These are phyloP conservation scores for Cladophialophora chaetospira DNA, from an alignment of 2,329 filamentous ascomycete genomes.

Conservation along the genomic window DNA sequence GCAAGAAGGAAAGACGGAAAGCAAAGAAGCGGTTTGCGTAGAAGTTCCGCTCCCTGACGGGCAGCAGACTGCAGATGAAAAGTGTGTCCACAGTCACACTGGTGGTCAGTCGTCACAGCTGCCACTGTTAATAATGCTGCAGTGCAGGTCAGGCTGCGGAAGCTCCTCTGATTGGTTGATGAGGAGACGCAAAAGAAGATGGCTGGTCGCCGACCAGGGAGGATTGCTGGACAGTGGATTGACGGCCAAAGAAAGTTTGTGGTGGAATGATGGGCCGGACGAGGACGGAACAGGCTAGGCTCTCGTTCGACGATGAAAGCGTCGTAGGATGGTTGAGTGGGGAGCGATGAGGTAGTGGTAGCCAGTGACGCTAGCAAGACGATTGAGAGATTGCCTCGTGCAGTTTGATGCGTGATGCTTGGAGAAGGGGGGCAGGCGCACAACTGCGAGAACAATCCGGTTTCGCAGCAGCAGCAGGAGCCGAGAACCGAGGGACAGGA, in stretches of 20 bases:
- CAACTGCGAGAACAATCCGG: too few relatives aligned
- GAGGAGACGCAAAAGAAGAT: background rate
- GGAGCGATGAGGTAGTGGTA: constrained; percentile 13
- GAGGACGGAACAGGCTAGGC: constrained; percentile 6
- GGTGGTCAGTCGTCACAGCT: background rate
- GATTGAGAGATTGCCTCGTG: background rate
- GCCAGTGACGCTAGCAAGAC: background rate
- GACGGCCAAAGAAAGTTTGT: constrained; percentile 2
- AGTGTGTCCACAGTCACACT: background rate
- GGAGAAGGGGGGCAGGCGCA: background rate
- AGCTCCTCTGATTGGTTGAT: background rate
- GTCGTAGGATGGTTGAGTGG: constrained; percentile 22
- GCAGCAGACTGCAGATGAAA: background rate
- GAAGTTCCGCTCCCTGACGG: constrained; percentile 1
- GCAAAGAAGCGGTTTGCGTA: constrained; percentile 4
- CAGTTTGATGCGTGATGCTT: background rate
- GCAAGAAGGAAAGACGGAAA: constrained; percentile 15
- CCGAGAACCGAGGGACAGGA: background rate
- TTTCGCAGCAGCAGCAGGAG: background rate
- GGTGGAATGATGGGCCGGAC: constrained; percentile 9
- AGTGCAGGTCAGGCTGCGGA: background rate
- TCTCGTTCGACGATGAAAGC: constrained; percentile 2
- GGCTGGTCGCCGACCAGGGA: constrained; percentile 16
- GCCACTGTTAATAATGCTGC: constrained; percentile 7
- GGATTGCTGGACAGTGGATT: background rate